These are phyloP conservation scores for Jasminum sambac DNA, from an alignment of 257 asterid species.

Conservation along the genomic window DNA sequence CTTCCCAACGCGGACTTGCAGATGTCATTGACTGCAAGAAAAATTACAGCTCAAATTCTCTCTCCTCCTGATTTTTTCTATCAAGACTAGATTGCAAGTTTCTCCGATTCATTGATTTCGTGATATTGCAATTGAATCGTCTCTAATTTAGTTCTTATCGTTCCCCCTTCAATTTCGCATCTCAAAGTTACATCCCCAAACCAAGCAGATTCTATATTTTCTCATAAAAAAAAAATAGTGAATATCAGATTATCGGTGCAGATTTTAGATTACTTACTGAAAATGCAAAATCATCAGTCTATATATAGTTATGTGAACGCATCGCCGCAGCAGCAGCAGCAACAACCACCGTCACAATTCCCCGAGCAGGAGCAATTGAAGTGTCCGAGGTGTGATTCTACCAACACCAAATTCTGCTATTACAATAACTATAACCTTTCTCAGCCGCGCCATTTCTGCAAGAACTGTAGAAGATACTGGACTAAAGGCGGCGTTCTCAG, in stretches of 20 bases:
- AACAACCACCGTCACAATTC: constrained; percentile 44
- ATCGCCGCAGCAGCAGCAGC: constrained; percentile 25
- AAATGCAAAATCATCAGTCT: constrained; percentile 86
- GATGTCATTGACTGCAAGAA: constrained; percentile 36
- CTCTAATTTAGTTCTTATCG: no score
- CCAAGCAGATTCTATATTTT: constrained; percentile 6
- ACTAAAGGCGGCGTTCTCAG: constrained; percentile 85
- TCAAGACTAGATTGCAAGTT: no score
- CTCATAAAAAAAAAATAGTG: no score
- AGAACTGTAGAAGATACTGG: constrained; percentile 81
- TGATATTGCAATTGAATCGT: not conserved
- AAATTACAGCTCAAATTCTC: constrained; percentile 9
- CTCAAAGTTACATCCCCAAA: not conserved
- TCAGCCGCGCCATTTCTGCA: constrained; percentile 94
- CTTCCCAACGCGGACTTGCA: constrained; percentile 56
- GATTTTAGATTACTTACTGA: constrained; percentile 8
- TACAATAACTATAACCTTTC: constrained; percentile 91
- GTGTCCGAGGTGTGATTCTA: constrained; percentile 86
- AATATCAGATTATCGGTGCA: constrained; percentile 13
- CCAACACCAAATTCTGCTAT: constrained; percentile 85
- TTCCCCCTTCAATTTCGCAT: constrained; percentile 19
- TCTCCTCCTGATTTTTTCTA: no score
- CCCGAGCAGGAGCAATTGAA: constrained; percentile 78
- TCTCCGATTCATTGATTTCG: not conserved
- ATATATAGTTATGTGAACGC: constrained; percentile 62